These are phyloP conservation scores for Helotiales sp. DNA, from an alignment of 2,329 filamentous ascomycete genomes.

Conservation along the genomic window DNA sequence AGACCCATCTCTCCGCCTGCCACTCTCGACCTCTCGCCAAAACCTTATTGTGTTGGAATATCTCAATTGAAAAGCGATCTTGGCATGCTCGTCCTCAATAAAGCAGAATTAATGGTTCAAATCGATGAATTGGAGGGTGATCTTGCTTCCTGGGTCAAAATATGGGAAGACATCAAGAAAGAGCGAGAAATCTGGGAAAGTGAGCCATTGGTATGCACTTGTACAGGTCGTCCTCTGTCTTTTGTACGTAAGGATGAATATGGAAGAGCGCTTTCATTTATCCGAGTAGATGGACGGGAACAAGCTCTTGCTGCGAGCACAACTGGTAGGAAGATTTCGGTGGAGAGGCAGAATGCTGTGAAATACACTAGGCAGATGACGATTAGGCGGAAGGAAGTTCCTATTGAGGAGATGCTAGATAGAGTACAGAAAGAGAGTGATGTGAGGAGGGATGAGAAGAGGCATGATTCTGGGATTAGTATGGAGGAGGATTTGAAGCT, in stretches of 20 bases:
- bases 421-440: not conserved
- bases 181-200: not conserved
- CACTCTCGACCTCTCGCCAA: not conserved
- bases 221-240: no score
- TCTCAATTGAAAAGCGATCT: conserved; percentile 1
- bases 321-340: not conserved
- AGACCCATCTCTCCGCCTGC: not conserved
- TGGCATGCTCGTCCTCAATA: not conserved
- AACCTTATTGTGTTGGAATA: not conserved
- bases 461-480: not conserved
- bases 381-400: conserved; percentile 8
- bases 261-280: no score
- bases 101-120: conserved; percentile 1
- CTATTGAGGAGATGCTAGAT: conserved; percentile 2
- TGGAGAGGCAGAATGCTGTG: not conserved
- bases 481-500: not conserved
- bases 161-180: not conserved
- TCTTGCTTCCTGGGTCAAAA: not conserved
- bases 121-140: not conserved
- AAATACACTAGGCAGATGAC: not conserved
- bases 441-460: not conserved
- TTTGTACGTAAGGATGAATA: no score
- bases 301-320: no score
- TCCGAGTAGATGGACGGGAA: no score
- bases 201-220: not conserved